Base-by-base conservation (phyloP, 177 flowering plant genomes). In the Vitis hybrid region DNA sequence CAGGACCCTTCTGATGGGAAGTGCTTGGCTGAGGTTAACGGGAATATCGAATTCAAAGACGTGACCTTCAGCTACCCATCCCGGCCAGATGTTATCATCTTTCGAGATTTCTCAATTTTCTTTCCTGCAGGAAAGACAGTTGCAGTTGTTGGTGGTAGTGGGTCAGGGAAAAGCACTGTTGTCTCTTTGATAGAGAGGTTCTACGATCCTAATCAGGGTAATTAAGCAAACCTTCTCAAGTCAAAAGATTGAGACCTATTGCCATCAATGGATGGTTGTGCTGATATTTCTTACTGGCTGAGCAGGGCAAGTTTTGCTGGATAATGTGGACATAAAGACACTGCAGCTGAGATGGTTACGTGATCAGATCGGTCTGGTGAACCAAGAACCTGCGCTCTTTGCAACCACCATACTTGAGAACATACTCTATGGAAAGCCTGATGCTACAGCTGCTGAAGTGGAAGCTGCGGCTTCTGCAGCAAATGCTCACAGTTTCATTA, bases 111-210 rank as follows among this genome's bases (percentile, higher is more conserved):
- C 75, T 90, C 92, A 19, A 84, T 93, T 45, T 85, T 79, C 77
- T 86, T 96, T 67, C 95, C 97, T 9, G 94, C 98, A 2, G 98
- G 98, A 55, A 96, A 96, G 77, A 92, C 95, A 13, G 93, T 96
- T 68, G 98, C 99, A 0, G 93, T 91, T 67, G 99, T 96, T 72
- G 99, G 99, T 67, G 93, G 98, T 12, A 96, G 98, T 71, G 99
- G 98, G 12, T 93, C 99, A 3, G 98, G 99, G 16, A 96, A 96
- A 77, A 93, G 98, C 78, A 96, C 97, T 19, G 92, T 96, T 61
- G 89, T 96, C 16, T 84, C 98, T 49, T 75, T 96, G 45, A 89
- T 96, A 31, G 98, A 96, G 72, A 81, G 99, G 75, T 93, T 93
- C 72, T 96, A 96, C 60, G 99, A 96, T 80, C 98, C 98, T 58